Base-by-base conservation (phyloP, 805 yeast genomes). In the Kazachstania kunashirensis region DNA sequence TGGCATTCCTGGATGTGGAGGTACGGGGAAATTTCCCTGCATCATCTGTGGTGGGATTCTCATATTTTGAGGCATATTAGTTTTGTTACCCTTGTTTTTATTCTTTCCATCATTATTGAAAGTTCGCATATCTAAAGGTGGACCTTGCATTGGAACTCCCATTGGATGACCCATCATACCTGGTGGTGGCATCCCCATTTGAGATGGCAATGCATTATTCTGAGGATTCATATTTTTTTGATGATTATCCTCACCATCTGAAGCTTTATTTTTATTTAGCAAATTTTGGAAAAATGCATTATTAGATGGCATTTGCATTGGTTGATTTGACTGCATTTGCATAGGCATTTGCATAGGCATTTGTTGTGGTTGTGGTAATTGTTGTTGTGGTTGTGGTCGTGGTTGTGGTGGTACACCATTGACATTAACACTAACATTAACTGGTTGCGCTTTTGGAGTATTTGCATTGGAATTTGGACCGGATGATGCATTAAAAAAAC, bases 281-380 rank as follows among this genome's bases (percentile, higher is more conserved):
- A 56, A 39, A 15, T 49, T 51, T 38, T 55, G 60, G 41, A 56
- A 56, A 35, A 56, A 56, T n/a, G 47, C 37, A 31, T 43, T 46
- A 36, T 50, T 56, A 7, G 49, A 43, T 38, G 45, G 50, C 20
- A 34, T 37, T 21, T 38, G 41, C 32, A 29, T 42, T 35, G 44
- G 29, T 17, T 29, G 31, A 11, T 11, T 11, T 18, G 23, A 13
- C 7, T 20, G 31, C 20, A 17, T 44, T 36, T 45, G 49, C 24
- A 36, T 38, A 24, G 39, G 42, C 33, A 28, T 39, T 34, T 44
- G 28, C 30, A 36, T 17, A 18, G 40, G 45, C 44, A 48, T 37
- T 33, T 21, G 34, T 17, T 11, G 33, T 13, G 11, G 33, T 7
- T 18, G 27, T 20, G 30, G 41, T 25, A 23, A 33, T 17, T 27